Conservation (phyloP, 164 flowering plant species). For the Umbellularia californica region DNA sequence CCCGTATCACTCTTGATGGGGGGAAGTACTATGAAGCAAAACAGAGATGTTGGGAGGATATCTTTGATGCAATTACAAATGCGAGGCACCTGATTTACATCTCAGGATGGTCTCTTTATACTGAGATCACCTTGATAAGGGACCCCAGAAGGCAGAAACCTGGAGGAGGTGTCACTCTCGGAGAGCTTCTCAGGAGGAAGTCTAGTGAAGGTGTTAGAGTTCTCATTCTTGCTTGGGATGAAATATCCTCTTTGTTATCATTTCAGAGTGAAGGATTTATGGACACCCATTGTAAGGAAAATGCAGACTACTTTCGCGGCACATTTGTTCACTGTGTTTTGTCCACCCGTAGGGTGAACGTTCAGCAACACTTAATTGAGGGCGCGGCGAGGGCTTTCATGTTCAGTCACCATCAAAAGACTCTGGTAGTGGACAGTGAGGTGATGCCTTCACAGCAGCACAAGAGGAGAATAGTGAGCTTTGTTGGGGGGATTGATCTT, state of each 20-base stretch:
- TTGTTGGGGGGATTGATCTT: too few relatives aligned
- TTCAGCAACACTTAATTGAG: constrained; percentile 21
- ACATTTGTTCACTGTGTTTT: constrained; percentile 56
- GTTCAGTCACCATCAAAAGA: too few relatives aligned
- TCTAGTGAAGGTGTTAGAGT: constrained; percentile 75
- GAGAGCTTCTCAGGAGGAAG: constrained; percentile 65
- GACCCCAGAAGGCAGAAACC: constrained; percentile 52
- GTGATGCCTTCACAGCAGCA: too few relatives aligned
- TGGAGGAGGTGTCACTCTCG: constrained; percentile 53
- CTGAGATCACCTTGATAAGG: constrained; percentile 55
- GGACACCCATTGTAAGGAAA: constrained; percentile 77
- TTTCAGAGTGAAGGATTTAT: constrained; percentile 63
- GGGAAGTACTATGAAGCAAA: constrained; percentile 48
- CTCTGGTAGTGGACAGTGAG: too few relatives aligned
- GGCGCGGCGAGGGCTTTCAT: too few relatives aligned
- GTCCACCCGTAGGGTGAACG: constrained; percentile 32
- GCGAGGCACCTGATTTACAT: constrained; percentile 74
- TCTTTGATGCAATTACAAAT: constrained; percentile 64
- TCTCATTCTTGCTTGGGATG: constrained; percentile 84
- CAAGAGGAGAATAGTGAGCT: too few relatives aligned
- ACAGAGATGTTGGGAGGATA: constrained; percentile 71
- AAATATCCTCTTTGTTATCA: constrained; percentile 51
- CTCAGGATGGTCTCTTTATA: constrained; percentile 74
- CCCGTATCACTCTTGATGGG: constrained; percentile 48
- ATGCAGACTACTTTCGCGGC: constrained; percentile 38